Evolutionary conservation across 352 stramenopile genomes (phyloP).

Genomic region (Pythium phragmiticola): DNA sequence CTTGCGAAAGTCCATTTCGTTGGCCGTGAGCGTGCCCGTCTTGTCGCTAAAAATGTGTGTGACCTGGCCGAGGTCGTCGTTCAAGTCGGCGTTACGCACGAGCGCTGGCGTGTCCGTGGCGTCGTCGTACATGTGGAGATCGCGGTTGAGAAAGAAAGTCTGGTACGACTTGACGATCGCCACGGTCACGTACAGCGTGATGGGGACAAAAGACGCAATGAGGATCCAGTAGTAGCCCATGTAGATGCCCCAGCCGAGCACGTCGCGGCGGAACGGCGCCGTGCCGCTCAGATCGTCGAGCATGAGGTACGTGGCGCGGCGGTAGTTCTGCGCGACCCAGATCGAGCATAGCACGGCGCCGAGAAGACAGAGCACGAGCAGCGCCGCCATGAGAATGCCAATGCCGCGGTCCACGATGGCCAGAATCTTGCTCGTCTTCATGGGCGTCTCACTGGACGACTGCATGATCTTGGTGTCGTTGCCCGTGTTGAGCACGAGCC

Average conservation of each 20-base stretch:
- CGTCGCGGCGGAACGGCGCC: conserved; percentile 67
- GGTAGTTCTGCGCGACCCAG: conserved; percentile 62
- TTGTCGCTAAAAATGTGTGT: conserved; percentile 90
- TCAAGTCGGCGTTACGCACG: conserved; percentile 82
- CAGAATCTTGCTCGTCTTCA: conserved; percentile 82
- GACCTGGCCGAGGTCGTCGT: conserved; percentile 86
- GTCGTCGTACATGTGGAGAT: conserved; percentile 87
- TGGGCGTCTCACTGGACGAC: conserved; percentile 62
- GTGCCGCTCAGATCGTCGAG: conserved; percentile 59
- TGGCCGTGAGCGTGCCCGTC: conserved; percentile 81
- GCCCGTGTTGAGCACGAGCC: conserved; percentile 81
- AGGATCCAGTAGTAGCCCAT: conserved; percentile 89
- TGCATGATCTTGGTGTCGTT: conserved; percentile 90
- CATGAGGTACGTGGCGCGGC: conserved; percentile 66
- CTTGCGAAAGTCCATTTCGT: conserved; percentile 89
- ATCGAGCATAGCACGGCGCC: conserved; percentile 64
- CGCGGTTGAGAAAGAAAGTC: conserved; percentile 81
- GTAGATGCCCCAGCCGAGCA: conserved; percentile 73
- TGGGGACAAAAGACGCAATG: conserved; percentile 86
- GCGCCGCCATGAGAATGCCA: conserved; percentile 69
- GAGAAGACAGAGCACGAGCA: conserved; percentile 68
- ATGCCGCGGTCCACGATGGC: conserved; percentile 82
- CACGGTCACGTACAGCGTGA: conserved; percentile 88
- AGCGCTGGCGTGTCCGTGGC: conserved; percentile 74
- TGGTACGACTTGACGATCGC: conserved; percentile 88